phyloP scores from a whole-genome alignment of 2,329 filamentous ascomycete species.

The Dactylellina haptotyla region DNA sequence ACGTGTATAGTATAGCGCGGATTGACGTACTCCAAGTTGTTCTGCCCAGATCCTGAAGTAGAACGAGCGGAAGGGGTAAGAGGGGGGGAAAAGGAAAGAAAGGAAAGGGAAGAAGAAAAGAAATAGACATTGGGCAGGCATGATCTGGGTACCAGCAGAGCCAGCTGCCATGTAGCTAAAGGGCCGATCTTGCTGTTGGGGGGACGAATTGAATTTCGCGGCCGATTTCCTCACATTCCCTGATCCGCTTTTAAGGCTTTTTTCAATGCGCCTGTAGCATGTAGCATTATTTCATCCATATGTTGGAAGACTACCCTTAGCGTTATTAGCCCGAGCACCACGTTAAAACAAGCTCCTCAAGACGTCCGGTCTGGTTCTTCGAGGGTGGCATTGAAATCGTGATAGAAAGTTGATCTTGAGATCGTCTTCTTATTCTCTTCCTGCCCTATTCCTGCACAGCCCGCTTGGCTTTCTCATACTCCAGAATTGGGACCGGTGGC shows the following conservation, averaged over 20 bases:
- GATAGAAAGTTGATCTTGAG: slow-evolving; percentile 4
- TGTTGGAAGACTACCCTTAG: slow-evolving; percentile 21
- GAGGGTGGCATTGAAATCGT: slow-evolving; percentile 7
- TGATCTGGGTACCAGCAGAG: slow-evolving; percentile 16
- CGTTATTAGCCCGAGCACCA: slow-evolving; percentile 5
- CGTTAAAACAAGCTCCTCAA: slow-evolving; percentile 43
- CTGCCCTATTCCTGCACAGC: slow-evolving; percentile 45
- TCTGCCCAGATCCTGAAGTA: slow-evolving; percentile 35
- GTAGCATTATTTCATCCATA: slow-evolving; percentile 5
- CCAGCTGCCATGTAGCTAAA: slow-evolving; percentile 38
- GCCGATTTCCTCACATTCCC: slow-evolving; percentile 11
- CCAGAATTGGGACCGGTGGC: slow-evolving; percentile 29
- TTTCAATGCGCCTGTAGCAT: slow-evolving; percentile 18
- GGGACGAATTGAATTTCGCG: slow-evolving; percentile 18
- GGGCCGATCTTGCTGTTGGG: slow-evolving; percentile 18
- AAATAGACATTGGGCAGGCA: slow-evolving; percentile 8
- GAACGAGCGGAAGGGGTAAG: slow-evolving; percentile 14
- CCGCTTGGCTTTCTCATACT: slow-evolving; percentile 33
- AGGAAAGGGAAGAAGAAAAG: neutral
- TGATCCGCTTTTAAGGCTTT: slow-evolving; percentile 31
- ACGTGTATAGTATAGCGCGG: slow-evolving; percentile 38
- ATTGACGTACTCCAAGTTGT: slow-evolving; percentile 44
- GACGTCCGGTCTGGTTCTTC: neutral
- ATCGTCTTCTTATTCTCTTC: slow-evolving; percentile 10
- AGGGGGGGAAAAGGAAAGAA: slow-evolving; percentile 28